Percentiles rank a stretch among this genome's conserved stretches.
Conservation (phyloP, 495 filamentous ascomycete genomes). For the Zalerion maritima region DNA sequence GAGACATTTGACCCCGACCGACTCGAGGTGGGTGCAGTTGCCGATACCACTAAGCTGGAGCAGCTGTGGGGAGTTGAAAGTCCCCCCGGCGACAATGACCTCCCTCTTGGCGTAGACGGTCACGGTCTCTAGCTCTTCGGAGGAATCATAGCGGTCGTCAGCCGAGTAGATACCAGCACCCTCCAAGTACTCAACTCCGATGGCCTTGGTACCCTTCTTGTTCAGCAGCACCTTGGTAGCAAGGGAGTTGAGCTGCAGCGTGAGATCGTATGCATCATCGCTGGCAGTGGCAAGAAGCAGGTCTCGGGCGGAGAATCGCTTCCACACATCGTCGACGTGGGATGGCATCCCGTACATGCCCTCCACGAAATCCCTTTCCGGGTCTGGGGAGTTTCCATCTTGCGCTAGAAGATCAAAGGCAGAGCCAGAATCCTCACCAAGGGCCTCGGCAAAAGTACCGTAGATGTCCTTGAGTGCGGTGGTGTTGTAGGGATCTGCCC, state of each 20-base stretch:
- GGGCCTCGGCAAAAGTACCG: constrained; percentile 14
- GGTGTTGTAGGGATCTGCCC: constrained; percentile 13
- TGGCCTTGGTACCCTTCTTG: constrained; percentile 16
- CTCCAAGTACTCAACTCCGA: constrained; percentile 30
- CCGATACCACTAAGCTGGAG: constrained; percentile 37
- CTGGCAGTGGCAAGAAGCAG: constrained; percentile 29
- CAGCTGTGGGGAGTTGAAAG: constrained; percentile 43
- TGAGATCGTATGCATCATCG: constrained; percentile 28
- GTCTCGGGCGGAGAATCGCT: constrained; percentile 27
- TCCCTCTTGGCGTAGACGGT: constrained; percentile 29
- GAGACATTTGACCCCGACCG: constrained; percentile 30
- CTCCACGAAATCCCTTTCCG: constrained; percentile 20
- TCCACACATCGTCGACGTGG: constrained; percentile 24
- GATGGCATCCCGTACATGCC: constrained; percentile 30
- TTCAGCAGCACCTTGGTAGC: constrained; percentile 32
- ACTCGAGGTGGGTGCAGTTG: constrained; percentile 21
- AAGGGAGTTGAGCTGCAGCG: constrained; percentile 30
- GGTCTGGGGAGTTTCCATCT: constrained; percentile 25
- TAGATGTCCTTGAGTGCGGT: constrained; percentile 17
- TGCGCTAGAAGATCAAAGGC: constrained; percentile 15
- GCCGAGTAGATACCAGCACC: constrained; percentile 28
- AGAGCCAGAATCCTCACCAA: constrained; percentile 20
- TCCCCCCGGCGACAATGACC: constrained; percentile 40
- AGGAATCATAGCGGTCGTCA: constrained; percentile 23
- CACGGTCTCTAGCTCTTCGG: constrained; percentile 13